Percentiles rank a stretch among this genome's conserved stretches.
phyloP scores from a whole-genome alignment of 2,329 filamentous ascomycete genomes.

The Botrytis aclada region DNA sequence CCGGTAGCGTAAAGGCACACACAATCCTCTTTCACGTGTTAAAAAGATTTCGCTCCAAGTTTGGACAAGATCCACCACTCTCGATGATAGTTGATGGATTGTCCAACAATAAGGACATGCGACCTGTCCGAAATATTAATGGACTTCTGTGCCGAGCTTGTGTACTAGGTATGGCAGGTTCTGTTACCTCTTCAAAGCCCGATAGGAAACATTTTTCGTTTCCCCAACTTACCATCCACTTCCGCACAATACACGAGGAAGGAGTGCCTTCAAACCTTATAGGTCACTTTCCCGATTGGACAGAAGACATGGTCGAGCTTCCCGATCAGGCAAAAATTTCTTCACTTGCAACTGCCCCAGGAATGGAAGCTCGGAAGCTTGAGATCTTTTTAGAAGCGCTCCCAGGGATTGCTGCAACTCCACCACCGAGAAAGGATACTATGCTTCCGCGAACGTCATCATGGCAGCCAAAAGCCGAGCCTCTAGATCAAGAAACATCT shows the following conservation, averaged over 20 bases:
- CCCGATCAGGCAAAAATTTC: conserved; percentile 50
- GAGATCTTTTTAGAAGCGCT: conserved; percentile 50
- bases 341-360: conserved; percentile 48
- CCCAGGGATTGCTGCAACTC: conserved; percentile 41
- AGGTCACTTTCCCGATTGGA: conserved; percentile 49
- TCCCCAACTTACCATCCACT: conserved; percentile 58
- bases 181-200: conserved; percentile 31
- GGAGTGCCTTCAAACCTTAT: conserved; percentile 32
- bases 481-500: not conserved
- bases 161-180: conserved; percentile 37
- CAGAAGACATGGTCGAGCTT: conserved; percentile 58
- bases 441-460: not conserved
- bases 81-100: conserved; percentile 58
- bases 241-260: conserved; percentile 43
- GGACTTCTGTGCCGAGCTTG: conserved; percentile 56
- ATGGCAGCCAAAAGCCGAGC: conserved; percentile 14
- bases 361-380: conserved; percentile 56
- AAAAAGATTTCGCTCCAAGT: conserved; percentile 55
- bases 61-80: conserved; percentile 55
- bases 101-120: conserved; percentile 55
- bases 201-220: conserved; percentile 49
- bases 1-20: conserved; percentile 59
- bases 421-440: conserved; percentile 1
- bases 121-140: conserved; percentile 52
- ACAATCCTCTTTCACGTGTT: conserved; percentile 62